These are phyloP conservation scores for Pterothamnion heteromorphum DNA, from an alignment of 31 red algal genomes.

Conservation along the genomic window DNA sequence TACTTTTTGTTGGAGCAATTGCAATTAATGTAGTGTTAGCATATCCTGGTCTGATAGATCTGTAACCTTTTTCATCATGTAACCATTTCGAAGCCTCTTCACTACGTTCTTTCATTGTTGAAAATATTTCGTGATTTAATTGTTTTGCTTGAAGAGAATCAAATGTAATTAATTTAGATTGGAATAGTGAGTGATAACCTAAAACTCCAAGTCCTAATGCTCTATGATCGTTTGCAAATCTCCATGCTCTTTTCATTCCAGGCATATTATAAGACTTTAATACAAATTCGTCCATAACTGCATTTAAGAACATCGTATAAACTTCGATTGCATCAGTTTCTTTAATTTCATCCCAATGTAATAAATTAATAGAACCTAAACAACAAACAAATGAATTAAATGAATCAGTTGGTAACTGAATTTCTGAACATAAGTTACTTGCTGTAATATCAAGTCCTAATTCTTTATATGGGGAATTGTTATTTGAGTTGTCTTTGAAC, in stretches of 20 bases:
- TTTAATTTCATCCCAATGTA: neutral
- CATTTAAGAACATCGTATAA: neutral
- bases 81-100: neutral
- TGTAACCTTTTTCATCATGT: neutral
- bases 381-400: neutral
- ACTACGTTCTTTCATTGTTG: neutral
- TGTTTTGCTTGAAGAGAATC: neutral
- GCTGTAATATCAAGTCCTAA: neutral
- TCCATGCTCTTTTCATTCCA: neutral
- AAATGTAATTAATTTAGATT: constrained; percentile 10
- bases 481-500: neutral
- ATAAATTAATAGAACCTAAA: neutral
- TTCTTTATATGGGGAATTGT: neutral
- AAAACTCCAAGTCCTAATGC: constrained; percentile 11
- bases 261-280: neutral
- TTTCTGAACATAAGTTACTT: neutral
- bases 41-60: neutral
- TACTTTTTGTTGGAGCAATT: neutral
- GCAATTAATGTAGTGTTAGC: constrained; percentile 5
- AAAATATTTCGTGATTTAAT: neutral
- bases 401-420: neutral
- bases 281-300: neutral
- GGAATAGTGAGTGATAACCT: neutral
- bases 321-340: neutral
- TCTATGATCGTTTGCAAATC: neutral